Evolutionary conservation across 768 basidiomycete genomes (phyloP).

Genomic region (Rhodosporidiobolus odoratus): DNA sequence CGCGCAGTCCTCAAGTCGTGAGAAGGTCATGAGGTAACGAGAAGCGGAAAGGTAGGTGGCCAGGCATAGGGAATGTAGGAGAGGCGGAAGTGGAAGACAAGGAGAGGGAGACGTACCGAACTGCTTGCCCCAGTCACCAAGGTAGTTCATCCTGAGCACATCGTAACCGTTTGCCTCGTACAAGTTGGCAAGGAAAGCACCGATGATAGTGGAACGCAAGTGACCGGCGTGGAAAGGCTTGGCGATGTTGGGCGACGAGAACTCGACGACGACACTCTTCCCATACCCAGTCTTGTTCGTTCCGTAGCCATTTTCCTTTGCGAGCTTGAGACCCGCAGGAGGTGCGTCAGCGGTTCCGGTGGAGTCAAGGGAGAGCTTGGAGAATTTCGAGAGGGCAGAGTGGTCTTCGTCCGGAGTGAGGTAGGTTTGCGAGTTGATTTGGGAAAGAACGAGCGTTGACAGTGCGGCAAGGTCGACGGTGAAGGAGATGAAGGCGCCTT

Average conservation of each 20-base stretch:
- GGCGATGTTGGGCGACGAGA: conserved; percentile 94
- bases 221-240: conserved; percentile 98
- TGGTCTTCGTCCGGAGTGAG: conserved; percentile 52
- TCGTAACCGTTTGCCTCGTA: conserved; percentile 92
- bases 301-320: conserved; percentile 60
- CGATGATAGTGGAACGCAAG: conserved; percentile 94
- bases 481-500: conserved; percentile 78
- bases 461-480: conserved; percentile 63
- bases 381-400: conserved; percentile 41
- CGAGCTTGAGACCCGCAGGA: conserved; percentile 13
- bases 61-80: not conserved
- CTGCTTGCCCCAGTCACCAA: conserved; percentile 98
- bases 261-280: conserved; percentile 81
- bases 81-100: not conserved
- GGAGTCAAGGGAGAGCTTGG: conserved; percentile 35
- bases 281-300: conserved; percentile 68
- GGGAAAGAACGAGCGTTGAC: conserved; percentile 61
- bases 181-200: conserved; percentile 83
- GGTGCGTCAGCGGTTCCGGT: conserved; percentile 3
- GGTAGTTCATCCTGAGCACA: conserved; percentile 83
- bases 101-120: conserved; percentile 50
- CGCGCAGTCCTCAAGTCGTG: too few relatives aligned
- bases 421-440: conserved; percentile 69
- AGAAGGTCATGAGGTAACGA: not conserved
- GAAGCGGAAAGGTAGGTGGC: not conserved